Evolutionary conservation across 352 stramenopile species (phyloP), one percentile per base, ranked within the genome.

Genomic region (Thalassiosira mediterranea): DNA sequence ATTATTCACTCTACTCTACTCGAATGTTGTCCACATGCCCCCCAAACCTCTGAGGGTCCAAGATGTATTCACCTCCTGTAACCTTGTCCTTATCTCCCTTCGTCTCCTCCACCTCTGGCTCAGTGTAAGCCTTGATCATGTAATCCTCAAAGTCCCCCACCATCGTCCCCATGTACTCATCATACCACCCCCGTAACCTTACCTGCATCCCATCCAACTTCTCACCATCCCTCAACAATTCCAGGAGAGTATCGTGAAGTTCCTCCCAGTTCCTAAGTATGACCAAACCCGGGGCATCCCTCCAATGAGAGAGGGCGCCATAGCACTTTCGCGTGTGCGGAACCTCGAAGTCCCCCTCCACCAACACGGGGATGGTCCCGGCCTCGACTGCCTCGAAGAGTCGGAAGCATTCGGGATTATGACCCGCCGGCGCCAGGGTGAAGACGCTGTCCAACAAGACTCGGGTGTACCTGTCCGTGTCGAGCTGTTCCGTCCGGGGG

Each of bases 371-470:
- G 10, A 88, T 83, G 5, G 67, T 79, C 28, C 80, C 76, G 26
- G 78, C 73, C 47, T 81, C 53, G 0, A 81, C 71, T n/a, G 76
- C 73, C 47, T 88, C 80, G 21, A 72, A 88, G 1, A 88, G 29
- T 48, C 80, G 51, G 66, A 79, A 88, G 10, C 72, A 83, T 61
- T 88, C 80, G 11, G 80, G 80, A 62, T 88, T 88, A 52, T 88
- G 80, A 19, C 80, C 80, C 5, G 59, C 60, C 2, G 80, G 80
- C 26, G 72, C 65, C n/a, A 88, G 19, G 2, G 80, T 88, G 60
- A 88, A 88, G 26, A 40, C 52, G 17, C 60, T 80, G n/a, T 88
- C 44, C 23, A 76, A 48, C 1, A 88, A 26, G 5, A 84, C 62
- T n/a, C 77, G 11, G 3, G 71, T 62, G 47, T 88, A 88, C 13